phyloP scores from a whole-genome alignment of 768 basidiomycete genomes.

The Tricholoma bakamatsutake region DNA sequence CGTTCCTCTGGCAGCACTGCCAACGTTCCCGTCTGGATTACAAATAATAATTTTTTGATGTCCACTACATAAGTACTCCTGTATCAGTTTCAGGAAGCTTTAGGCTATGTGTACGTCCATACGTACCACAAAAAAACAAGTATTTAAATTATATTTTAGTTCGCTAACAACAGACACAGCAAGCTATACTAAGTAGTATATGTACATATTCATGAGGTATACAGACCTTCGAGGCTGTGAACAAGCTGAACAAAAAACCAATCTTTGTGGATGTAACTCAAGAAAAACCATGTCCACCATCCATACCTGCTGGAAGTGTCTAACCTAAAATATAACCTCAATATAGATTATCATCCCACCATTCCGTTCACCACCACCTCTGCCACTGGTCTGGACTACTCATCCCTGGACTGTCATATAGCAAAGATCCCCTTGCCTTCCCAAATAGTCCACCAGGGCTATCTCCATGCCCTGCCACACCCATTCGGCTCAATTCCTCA shows the following conservation, averaged over 20 bases:
- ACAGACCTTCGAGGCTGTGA: background rate
- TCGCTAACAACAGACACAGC: background rate
- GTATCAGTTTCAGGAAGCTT: no score
- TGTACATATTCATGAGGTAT: slow-evolving; percentile 6
- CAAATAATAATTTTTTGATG: no score
- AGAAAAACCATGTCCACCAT: background rate
- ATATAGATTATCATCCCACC: slow-evolving; percentile 5
- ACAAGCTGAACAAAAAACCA: background rate
- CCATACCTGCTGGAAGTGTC: background rate
- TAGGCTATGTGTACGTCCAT: no score
- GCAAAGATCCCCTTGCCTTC: slow-evolving; percentile 40
- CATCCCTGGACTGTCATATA: slow-evolving; percentile 73
- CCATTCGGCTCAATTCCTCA: slow-evolving; percentile 61
- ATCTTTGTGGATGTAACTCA: slow-evolving; percentile 1
- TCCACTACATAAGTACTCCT: no score
- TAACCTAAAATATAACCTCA: slow-evolving; percentile 6
- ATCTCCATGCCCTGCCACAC: slow-evolving; percentile 37
- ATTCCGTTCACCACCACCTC: slow-evolving; percentile 39
- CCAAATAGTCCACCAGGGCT: slow-evolving; percentile 70
- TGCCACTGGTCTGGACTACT: slow-evolving; percentile 50
- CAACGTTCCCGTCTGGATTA: background rate
- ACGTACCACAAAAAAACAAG: background rate
- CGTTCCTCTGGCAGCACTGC: background rate
- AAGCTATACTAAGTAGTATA: slow-evolving; percentile 1
- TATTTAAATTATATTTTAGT: background rate